phyloP scores from a whole-genome alignment of 257 asterid genomes.

The Fraxinus cuspidata region DNA sequence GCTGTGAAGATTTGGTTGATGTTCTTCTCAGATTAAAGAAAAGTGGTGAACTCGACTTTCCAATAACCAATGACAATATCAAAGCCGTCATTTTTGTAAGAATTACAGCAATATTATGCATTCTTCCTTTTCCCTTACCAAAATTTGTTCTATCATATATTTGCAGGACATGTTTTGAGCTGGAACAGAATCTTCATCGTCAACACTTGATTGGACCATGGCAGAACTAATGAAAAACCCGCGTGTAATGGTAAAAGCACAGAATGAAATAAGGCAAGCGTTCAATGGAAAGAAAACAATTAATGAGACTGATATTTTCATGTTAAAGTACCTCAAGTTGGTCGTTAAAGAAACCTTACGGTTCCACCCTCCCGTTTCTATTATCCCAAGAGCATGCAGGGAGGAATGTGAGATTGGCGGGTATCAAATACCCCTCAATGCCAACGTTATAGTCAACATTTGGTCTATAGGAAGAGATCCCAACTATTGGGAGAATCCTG shows the following conservation, averaged over 20 bases:
- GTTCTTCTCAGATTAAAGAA: conserved; percentile 39
- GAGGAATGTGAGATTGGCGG: conserved; percentile 34
- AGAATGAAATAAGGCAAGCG: conserved; percentile 29
- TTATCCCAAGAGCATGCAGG: conserved; percentile 39
- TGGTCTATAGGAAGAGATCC: neutral
- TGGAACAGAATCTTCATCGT: conserved; percentile 40
- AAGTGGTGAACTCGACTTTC: conserved; percentile 25
- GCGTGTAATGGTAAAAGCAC: conserved; percentile 31
- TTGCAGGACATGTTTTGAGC: conserved; percentile 43
- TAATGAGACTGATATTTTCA: conserved; percentile 22
- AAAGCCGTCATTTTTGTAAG: conserved; percentile 41
- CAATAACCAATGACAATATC: conserved; percentile 37
- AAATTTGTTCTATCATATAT: neutral
- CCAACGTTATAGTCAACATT: conserved; percentile 26
- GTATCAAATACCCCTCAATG: conserved; percentile 33
- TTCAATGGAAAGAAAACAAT: conserved; percentile 23
- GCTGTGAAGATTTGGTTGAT: conserved; percentile 41
- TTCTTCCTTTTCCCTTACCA: neutral
- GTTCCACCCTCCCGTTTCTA: conserved; percentile 40
- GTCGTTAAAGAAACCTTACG: conserved; percentile 42
- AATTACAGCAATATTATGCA: neutral
- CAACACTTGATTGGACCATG: conserved; percentile 46
- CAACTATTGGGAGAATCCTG: conserved; percentile 35
- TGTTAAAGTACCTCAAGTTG: conserved; percentile 34
- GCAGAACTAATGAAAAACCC: conserved; percentile 39